These are phyloP conservation scores for Posidonia oceanica DNA, from an alignment of 116 monocot species.

Conservation along the genomic window DNA sequence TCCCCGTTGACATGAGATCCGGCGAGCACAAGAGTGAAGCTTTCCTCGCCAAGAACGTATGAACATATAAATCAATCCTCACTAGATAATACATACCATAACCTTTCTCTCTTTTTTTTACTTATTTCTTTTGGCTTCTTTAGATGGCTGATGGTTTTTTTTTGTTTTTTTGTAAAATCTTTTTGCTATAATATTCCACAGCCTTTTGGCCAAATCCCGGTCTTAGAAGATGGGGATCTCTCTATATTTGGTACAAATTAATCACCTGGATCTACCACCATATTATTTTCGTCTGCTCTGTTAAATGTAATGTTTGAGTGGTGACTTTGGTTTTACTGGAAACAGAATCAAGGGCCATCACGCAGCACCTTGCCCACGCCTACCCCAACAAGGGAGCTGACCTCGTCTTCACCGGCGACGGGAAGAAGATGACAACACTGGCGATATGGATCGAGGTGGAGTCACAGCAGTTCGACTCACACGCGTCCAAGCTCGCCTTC, in stretches of 20 bases:
- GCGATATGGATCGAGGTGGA: slow-evolving; percentile 29
- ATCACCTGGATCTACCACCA: not conserved
- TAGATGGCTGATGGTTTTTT: not conserved
- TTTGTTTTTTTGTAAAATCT: too few relatives aligned
- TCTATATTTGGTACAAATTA: slow-evolving; percentile 23
- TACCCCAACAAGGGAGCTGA: slow-evolving; percentile 3
- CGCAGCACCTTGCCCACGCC: slow-evolving; percentile 13
- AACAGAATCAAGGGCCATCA: slow-evolving; percentile 35
- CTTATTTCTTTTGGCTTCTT: not conserved
- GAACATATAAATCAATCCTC: not conserved
- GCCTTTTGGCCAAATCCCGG: slow-evolving; percentile 49
- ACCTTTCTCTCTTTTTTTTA: not conserved
- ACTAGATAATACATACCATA: not conserved
- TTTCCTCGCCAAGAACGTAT: too few relatives aligned
- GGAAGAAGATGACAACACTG: slow-evolving; percentile 10
- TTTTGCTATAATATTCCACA: slow-evolving; percentile 1
- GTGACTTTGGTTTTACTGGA: not conserved
- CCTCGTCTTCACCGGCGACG: slow-evolving; percentile 5
- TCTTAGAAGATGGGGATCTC: slow-evolving; percentile 33
- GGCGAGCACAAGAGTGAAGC: too few relatives aligned
- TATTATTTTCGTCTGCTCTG: not conserved
- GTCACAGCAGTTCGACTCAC: slow-evolving; percentile 20
- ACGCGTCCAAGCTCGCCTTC: slow-evolving; percentile 8
- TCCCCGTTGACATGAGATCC: too few relatives aligned
- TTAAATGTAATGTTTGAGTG: not conserved